Evolutionary conservation across 2,329 filamentous ascomycete genomes (phyloP).

Genomic region (Alternaria metachromatica): DNA sequence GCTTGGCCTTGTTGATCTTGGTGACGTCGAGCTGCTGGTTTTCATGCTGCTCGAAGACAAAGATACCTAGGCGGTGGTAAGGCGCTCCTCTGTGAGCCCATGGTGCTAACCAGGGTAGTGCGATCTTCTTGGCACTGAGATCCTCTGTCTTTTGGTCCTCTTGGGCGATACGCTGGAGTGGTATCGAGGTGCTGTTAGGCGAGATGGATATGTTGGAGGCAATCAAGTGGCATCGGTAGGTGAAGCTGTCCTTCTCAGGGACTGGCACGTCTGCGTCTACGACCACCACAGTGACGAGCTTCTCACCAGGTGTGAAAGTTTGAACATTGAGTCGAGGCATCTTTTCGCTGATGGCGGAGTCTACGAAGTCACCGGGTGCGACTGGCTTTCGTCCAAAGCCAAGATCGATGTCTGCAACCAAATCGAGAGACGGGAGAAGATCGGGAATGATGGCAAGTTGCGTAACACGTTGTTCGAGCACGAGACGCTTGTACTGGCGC

Average conservation of each 20-base stretch:
- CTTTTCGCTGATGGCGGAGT: constrained; percentile 74
- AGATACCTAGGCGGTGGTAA: constrained; percentile 86
- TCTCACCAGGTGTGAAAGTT: constrained; percentile 80
- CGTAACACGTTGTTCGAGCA: constrained; percentile 83
- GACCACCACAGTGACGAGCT: constrained; percentile 82
- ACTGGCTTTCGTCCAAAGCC: constrained; percentile 76
- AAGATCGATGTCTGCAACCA: constrained; percentile 79
- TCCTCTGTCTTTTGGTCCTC: constrained; percentile 54
- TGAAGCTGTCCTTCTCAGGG: constrained; percentile 74
- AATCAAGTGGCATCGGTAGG: constrained; percentile 84
- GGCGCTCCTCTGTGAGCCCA: constrained; percentile 88
- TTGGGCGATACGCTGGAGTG: constrained; percentile 41
- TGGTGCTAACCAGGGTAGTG: constrained; percentile 82
- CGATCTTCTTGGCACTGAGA: constrained; percentile 63
- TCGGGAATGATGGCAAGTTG: constrained; percentile 91
- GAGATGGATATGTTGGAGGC: constrained; percentile 75
- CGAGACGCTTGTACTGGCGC: constrained; percentile 78
- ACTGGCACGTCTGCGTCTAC: constrained; percentile 92
- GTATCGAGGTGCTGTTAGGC: constrained; percentile 54
- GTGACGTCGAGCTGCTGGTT: constrained; percentile 46
- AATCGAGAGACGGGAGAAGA: constrained; percentile 79
- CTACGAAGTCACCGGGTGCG: constrained; percentile 78
- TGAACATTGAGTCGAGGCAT: constrained; percentile 81
- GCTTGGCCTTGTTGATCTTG: constrained; percentile 77
- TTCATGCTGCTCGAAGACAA: constrained; percentile 80